A percentile compares a stretch with the other conserved stretches of the same genome.
Conservation (phyloP, 129 eudicot genomes). For the Lactuca sativa region DNA sequence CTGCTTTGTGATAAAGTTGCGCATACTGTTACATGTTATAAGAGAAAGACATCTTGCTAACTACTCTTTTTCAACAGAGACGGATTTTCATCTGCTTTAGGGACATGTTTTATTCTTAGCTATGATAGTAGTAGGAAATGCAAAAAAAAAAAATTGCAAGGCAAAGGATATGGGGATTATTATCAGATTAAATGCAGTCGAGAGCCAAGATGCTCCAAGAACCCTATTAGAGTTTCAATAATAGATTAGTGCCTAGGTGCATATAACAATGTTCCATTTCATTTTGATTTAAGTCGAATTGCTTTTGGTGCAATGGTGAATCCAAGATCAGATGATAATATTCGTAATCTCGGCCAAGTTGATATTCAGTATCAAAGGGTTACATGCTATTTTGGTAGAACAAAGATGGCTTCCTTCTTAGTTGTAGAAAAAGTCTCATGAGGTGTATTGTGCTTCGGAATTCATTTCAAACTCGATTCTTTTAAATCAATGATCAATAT, state of each 20-base stretch:
- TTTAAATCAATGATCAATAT: too few relatives aligned
- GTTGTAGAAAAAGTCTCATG: too few relatives aligned
- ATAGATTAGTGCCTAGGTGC: conserved; percentile 43
- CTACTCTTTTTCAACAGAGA: neutral
- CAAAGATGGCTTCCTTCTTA: conserved; percentile 27
- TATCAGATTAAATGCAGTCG: neutral
- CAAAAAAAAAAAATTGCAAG: conserved; percentile 7
- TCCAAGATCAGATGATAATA: conserved; percentile 30
- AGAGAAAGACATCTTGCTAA: too few relatives aligned
- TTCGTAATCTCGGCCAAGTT: conserved; percentile 39
- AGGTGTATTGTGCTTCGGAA: too few relatives aligned
- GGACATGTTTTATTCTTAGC: conserved; percentile 37
- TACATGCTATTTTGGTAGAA: conserved; percentile 34
- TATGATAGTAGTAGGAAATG: conserved; percentile 30
- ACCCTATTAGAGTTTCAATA: conserved; percentile 37
- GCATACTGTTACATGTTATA: too few relatives aligned
- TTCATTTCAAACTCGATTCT: too few relatives aligned
- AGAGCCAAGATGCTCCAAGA: conserved; percentile 36
- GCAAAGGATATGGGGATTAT: conserved; percentile 34
- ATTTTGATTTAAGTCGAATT: conserved; percentile 49
- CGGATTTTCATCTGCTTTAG: conserved; percentile 36
- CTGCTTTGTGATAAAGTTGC: too few relatives aligned
- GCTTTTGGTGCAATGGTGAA: conserved; percentile 49
- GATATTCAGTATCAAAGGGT: conserved; percentile 38
- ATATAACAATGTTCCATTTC: conserved; percentile 25